A percentile compares a stretch with the other conserved stretches of the same genome.
These are phyloP conservation scores for Penicillium thymicola DNA, from an alignment of 2,329 filamentous ascomycete species.

Conservation along the genomic window DNA sequence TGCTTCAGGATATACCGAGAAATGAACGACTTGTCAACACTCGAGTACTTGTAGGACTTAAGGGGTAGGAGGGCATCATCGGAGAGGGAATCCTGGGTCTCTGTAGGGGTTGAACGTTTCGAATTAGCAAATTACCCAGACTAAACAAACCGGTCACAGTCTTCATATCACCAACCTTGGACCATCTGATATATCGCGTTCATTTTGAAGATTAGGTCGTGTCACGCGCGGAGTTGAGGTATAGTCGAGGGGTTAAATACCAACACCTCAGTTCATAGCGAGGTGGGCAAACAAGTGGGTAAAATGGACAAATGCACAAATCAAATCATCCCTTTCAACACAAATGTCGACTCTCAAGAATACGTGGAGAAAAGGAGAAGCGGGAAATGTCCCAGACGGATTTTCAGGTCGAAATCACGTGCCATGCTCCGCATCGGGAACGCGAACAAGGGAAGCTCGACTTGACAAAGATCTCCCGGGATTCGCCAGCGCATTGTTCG, in stretches of 20 bases:
- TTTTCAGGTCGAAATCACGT: constrained; percentile 23
- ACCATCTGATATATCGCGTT: constrained; percentile 33
- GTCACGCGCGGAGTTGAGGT: constrained; percentile 16
- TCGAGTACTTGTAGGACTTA: constrained; percentile 95
- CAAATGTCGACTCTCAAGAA: not conserved
- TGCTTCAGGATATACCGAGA: constrained; percentile 92
- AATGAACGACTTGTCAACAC: constrained; percentile 90
- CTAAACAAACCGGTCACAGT: not conserved
- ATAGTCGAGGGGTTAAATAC: constrained; percentile 4
- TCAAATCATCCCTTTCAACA: constrained; percentile 5
- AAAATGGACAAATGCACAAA: constrained; percentile 1
- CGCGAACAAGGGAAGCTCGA: constrained; percentile 18
- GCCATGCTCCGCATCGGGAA: constrained; percentile 22
- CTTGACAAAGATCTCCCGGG: not conserved
- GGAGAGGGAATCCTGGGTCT: constrained; percentile 62
- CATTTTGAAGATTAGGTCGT: constrained; percentile 25
- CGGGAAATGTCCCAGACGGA: constrained; percentile 14
- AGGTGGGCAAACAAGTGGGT: constrained; percentile 1
- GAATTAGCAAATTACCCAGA: not conserved
- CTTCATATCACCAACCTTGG: constrained; percentile 31
- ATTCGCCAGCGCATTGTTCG: constrained; percentile 3
- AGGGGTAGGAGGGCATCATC: constrained; percentile 89
- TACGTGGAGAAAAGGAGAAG: constrained; percentile 5
- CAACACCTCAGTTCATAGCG: constrained; percentile 4
- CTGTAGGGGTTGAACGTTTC: constrained; percentile 14